Evolutionary conservation across 1,284 basidiomycete genomes (phyloP).

Genomic region (Rhizopogon parksii): DNA sequence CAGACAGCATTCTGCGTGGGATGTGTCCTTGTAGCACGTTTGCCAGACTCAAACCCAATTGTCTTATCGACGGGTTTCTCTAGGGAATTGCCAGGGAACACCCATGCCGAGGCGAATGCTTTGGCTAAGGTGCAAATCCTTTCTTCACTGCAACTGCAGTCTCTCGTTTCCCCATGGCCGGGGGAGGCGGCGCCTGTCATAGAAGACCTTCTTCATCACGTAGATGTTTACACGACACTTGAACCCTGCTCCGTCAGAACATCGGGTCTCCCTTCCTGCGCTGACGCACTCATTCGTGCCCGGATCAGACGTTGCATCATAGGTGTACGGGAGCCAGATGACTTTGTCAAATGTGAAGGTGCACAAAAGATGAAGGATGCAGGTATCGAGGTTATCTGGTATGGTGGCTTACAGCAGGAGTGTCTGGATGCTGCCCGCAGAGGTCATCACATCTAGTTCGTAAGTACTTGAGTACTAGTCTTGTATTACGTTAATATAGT

Average conservation of each 20-base stretch:
- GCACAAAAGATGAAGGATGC: constrained; percentile 68
- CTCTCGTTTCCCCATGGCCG: constrained; percentile 26
- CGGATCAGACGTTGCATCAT: constrained; percentile 76
- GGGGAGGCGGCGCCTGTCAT: constrained; percentile 19
- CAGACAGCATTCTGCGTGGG: constrained; percentile 94
- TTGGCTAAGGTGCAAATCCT: constrained; percentile 63
- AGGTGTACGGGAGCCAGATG: constrained; percentile 88
- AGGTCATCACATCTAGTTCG: constrained; percentile 31
- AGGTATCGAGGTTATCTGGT: constrained; percentile 72
- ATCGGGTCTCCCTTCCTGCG: constrained; percentile 83
- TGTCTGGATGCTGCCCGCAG: constrained; percentile 74
- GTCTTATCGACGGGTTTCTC: constrained; percentile 84
- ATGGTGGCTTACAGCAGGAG: constrained; percentile 64
- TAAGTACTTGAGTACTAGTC: not conserved
- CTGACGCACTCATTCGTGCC: constrained; percentile 75
- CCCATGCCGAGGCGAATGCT: constrained; percentile 96
- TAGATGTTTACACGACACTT: constrained; percentile 90
- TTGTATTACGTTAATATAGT: not conserved
- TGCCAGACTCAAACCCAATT: constrained; percentile 33
- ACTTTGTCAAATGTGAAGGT: constrained; percentile 93
- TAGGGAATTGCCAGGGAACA: constrained; percentile 90
- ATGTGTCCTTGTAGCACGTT: constrained; percentile 64
- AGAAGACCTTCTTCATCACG: constrained; percentile 45
- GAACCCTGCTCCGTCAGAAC: constrained; percentile 93
- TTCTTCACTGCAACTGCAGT: constrained; percentile 35